phyloP scores from a whole-genome alignment of 768 basidiomycete species.

The Panaeolus papilionaceus region DNA sequence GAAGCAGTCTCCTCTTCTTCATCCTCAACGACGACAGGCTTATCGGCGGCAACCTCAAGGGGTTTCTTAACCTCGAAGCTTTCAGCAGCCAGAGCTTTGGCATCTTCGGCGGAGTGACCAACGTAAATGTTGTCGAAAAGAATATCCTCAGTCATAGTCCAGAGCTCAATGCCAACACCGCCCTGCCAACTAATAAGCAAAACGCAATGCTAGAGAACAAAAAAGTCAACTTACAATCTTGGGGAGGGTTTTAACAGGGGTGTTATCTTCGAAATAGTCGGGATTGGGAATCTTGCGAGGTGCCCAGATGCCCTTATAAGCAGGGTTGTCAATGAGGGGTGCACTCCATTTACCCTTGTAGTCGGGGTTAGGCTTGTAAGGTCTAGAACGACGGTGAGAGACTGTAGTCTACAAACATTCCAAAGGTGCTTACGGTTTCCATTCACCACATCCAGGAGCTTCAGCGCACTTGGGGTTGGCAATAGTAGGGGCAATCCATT shows the following conservation, averaged over 20 bases:
- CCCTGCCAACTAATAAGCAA: slow-evolving; percentile 51
- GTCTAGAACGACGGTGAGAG: slow-evolving; percentile 46
- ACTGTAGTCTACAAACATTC: not conserved
- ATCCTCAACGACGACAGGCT: slow-evolving; percentile 56
- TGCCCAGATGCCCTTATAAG: slow-evolving; percentile 94
- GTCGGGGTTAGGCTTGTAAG: slow-evolving; percentile 87
- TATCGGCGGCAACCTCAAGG: slow-evolving; percentile 70
- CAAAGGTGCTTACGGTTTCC: slow-evolving; percentile 68
- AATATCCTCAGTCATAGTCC: slow-evolving; percentile 99
- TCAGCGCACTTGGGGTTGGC: slow-evolving; percentile 90
- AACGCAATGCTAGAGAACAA: not conserved
- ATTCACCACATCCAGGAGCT: slow-evolving; percentile 94
- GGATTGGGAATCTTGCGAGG: slow-evolving; percentile 94
- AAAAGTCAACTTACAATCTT: slow-evolving; percentile 70
- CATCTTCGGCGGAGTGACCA: slow-evolving; percentile 88
- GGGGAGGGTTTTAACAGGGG: slow-evolving; percentile 80
- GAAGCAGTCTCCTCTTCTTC: slow-evolving; percentile 51
- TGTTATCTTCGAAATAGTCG: slow-evolving; percentile 85
- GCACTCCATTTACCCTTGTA: slow-evolving; percentile 99
- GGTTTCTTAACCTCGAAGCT: slow-evolving; percentile 93
- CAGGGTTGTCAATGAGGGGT: slow-evolving; percentile 96
- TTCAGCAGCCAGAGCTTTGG: slow-evolving; percentile 81
- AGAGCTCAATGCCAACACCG: slow-evolving; percentile 96
- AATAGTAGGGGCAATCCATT: slow-evolving; percentile 93
- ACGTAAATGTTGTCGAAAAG: slow-evolving; percentile 95